Base-by-base conservation (phyloP, 805 yeast species). In the Priceomyces carsonii region DNA sequence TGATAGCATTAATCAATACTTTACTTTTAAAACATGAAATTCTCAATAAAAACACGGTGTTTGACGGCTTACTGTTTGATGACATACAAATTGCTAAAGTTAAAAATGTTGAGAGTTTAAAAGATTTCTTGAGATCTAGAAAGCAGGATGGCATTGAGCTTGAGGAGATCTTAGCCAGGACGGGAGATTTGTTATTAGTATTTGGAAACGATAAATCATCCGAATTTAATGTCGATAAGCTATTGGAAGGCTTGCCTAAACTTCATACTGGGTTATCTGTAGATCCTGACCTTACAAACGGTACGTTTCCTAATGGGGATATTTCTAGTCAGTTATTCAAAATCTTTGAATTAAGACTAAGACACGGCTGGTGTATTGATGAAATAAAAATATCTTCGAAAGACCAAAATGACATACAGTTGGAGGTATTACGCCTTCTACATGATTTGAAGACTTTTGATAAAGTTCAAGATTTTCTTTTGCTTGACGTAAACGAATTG, bases 301-400 rank as follows among this genome's bases (percentile, higher is more conserved):
- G 93, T 4, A 57, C 73, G 1, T 84, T 85, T 46, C 53, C 57
- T 8, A 67, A 59, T 3, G 66, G 69, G 18, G 75, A 77, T 23
- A 61, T 69, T 15, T 84, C 80, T 25, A 52, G 78, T 38, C 64
- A 73, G 3, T 51, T 86, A 5, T 87, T 87, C 54, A 56, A 69
- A 6, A 61, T 75, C 3, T 84, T 79, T 52, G 79, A 72, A 20
- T 63, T 85, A 5, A 73, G 71, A 9, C 57, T 90, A 26, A 79
- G 78, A 3, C 98, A 91, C 57, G 97, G 96, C 1, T 90, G 96
- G 95, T 65, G 82, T 17, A 63, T 77, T 3, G 20, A 16, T 10
- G 14, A 10, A n/a, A n/a, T n/a, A n/a, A n/a, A n/a, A n/a, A n/a
- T n/a, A n/a, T n/a, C n/a, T n/a, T n/a, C n/a, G n/a, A n/a, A n/a